Evolutionary conservation across 2,329 filamentous ascomycete species (phyloP).

Genomic region (Aspergillus hiratsukae): DNA sequence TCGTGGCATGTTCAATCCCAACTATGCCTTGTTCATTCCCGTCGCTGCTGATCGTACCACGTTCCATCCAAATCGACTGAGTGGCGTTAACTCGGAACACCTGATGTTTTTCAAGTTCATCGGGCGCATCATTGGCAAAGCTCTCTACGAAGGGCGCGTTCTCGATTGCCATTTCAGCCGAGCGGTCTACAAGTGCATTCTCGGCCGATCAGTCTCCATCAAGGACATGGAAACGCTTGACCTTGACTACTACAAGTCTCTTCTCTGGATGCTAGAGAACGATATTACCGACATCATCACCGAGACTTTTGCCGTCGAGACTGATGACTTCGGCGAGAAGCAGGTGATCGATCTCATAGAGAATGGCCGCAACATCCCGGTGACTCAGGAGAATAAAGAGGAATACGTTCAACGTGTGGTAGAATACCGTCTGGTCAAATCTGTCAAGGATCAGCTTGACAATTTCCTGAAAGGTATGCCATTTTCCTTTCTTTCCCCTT

Average conservation of each 20-base stretch:
- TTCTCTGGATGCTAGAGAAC: constrained; percentile 97
- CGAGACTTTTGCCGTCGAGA: constrained; percentile 91
- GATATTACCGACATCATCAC: constrained; percentile 98
- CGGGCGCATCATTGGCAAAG: constrained; percentile 95
- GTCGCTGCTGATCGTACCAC: constrained; percentile 97
- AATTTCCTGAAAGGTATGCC: constrained; percentile 74
- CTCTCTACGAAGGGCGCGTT: constrained; percentile 89
- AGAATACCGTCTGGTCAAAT: constrained; percentile 85
- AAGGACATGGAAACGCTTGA: constrained; percentile 99
- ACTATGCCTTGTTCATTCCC: constrained; percentile 93
- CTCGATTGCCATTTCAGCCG: constrained; percentile 98
- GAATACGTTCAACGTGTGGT: constrained; percentile 94
- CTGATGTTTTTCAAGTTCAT: constrained; percentile 99
- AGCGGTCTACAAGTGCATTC: constrained; percentile 95
- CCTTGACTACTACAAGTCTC: constrained; percentile 96
- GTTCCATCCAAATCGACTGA: constrained; percentile 95
- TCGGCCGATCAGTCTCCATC: constrained; percentile 90
- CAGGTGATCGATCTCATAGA: constrained; percentile 81
- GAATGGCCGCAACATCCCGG: constrained; percentile 83
- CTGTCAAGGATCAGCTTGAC: constrained; percentile 91
- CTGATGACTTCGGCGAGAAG: constrained; percentile 88
- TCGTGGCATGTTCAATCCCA: constrained; percentile 97
- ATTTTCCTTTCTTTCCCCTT: constrained; percentile 5
- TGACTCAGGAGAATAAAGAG: constrained; percentile 97
- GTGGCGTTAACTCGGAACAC: constrained; percentile 91